These are phyloP conservation scores for Candida railenensis DNA, from an alignment of 805 yeast species.

Conservation along the genomic window DNA sequence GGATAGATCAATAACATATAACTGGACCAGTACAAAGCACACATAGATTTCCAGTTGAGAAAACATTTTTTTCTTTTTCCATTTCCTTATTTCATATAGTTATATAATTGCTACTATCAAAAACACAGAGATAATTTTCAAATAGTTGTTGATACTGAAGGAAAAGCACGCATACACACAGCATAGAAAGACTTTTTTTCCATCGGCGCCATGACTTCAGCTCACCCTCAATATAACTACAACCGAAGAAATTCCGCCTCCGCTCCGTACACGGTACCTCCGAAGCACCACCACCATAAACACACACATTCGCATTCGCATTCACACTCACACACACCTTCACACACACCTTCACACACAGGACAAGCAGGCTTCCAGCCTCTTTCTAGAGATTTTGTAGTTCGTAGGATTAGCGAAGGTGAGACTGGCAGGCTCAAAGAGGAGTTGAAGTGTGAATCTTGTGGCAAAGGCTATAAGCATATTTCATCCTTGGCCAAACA, in stretches of 20 bases:
- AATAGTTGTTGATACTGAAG: not conserved
- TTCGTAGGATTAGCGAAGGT: conserved; percentile 80
- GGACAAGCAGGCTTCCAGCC: conserved; percentile 40
- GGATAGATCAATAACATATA: not conserved
- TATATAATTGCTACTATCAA: not conserved
- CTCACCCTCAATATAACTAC: conserved; percentile 22
- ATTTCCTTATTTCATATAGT: not conserved
- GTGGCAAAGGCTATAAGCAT: conserved; percentile 90
- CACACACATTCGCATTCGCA: conserved; percentile 6
- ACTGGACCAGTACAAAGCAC: not conserved
- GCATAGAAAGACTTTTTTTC: not conserved
- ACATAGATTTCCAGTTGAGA: not conserved
- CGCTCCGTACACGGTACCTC: conserved; percentile 29
- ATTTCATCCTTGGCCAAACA: conserved; percentile 85
- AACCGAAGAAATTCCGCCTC: conserved; percentile 28
- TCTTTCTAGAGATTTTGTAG: conserved; percentile 68
- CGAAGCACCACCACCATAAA: conserved; percentile 19
- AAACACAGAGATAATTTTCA: not conserved
- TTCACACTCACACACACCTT: conserved; percentile 8
- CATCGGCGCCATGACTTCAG: conserved; percentile 1
- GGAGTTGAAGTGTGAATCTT: conserved; percentile 83
- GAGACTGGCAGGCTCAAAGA: conserved; percentile 83
- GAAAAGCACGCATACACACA: not conserved
- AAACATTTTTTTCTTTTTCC: not conserved
- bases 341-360: conserved; percentile 2